phyloP scores from a whole-genome alignment of 1,284 basidiomycete species.

The Malassezia cuniculi region DNA sequence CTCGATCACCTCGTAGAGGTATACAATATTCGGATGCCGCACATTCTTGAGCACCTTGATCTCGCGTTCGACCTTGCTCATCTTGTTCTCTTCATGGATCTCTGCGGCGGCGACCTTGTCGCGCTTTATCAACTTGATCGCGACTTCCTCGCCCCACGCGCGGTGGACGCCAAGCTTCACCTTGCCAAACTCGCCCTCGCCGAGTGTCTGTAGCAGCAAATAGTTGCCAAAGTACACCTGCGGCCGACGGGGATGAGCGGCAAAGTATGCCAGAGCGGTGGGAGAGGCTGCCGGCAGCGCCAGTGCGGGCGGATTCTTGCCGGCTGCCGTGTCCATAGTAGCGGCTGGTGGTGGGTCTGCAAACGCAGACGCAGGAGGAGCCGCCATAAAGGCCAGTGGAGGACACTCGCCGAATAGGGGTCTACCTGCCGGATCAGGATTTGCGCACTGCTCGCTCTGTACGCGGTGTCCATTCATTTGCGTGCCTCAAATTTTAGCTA shows the following conservation, averaged over 20 bases:
- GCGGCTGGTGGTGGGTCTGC: constrained; percentile 24
- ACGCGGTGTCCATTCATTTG: too few relatives aligned
- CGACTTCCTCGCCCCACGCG: constrained; percentile 89
- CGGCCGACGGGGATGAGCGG: constrained; percentile 41
- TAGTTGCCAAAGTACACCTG: constrained; percentile 45
- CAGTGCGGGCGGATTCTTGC: too few relatives aligned
- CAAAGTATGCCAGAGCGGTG: constrained; percentile 42
- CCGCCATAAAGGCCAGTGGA: too few relatives aligned
- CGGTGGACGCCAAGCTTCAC: constrained; percentile 95
- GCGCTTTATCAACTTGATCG: constrained; percentile 89
- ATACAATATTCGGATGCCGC: constrained; percentile 95
- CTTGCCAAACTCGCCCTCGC: constrained; percentile 98
- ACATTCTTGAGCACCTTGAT: constrained; percentile 87
- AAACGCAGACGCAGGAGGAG: too few relatives aligned
- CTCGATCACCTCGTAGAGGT: constrained; percentile 95
- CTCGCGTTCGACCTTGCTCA: constrained; percentile 92
- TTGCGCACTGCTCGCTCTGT: too few relatives aligned
- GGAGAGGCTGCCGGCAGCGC: constrained; percentile 39
- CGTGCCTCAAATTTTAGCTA: constrained; percentile 9
- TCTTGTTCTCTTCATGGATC: constrained; percentile 51
- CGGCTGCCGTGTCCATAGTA: constrained; percentile 26
- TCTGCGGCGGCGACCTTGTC: constrained; percentile 72
- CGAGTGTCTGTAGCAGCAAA: constrained; percentile 42
- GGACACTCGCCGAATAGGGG: too few relatives aligned
- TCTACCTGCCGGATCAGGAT: too few relatives aligned